Evolutionary conservation across 2,329 filamentous ascomycete species (phyloP), one percentile per base, ranked within the genome.

Genomic region (Neoscytalidium dimidiatum): DNA sequence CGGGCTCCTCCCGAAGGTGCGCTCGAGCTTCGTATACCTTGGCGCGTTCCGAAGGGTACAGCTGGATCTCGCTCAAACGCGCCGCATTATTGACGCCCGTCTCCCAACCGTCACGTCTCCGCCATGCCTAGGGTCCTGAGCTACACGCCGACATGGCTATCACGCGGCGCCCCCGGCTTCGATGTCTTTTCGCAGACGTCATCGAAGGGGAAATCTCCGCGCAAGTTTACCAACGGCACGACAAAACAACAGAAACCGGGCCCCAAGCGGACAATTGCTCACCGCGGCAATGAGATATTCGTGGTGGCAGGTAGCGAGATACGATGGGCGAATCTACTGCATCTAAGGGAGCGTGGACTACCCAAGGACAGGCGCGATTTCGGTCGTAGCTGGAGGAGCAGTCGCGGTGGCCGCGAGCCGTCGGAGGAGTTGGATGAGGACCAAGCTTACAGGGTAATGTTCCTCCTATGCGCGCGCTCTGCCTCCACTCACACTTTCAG

Each of bases 61-160:
- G 11, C 33, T 33, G 41, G 23, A 44, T 41, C n/a, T 21, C 13
- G 23, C 56, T 19, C 13, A 41, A 23, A 33, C 35, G 56, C 41
- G 56, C 41, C 56, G 38, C 28, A 23, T 46, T n/a, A n/a, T 33
- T 33, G 56, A 60, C 41, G 26, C 28, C 41, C n/a, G 17, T 29
- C 23, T 26, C 56, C n/a, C 28, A 35, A 33, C 49, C 61, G 17
- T 35, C 49, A 56, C 49, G 26, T 31, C 28, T 44, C 31, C 61
- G 49, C 61, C 26, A 97, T 97, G 94, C 92, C 92, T 41, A 93
- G 90, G 78, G 88, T 97, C 73, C 89, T 91, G 75, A 88, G 88
- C 77, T 94, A 93, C 79, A 94, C 92, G 73, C 93, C 94, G 64
- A 83, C 88, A 70, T 99, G 94, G 92, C 89, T 99, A 64, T 88